Evolutionary conservation across 2,329 filamentous ascomycete species (phyloP).

Genomic region (Dothideomycetes sp.): DNA sequence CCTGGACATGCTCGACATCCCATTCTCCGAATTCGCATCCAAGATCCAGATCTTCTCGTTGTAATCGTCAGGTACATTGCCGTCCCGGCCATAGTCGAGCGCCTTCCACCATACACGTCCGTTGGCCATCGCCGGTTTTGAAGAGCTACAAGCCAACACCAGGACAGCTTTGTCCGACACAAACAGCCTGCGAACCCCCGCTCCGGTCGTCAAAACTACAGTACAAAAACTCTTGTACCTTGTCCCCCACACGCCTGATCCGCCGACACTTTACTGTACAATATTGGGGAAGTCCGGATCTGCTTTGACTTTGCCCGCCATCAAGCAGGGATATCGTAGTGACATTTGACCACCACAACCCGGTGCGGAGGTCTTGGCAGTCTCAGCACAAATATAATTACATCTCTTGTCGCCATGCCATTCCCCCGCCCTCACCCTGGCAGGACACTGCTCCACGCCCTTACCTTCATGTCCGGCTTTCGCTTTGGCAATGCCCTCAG

Average conservation of each 20-base stretch:
- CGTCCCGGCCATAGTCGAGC: background rate
- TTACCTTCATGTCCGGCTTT: conserved; percentile 6
- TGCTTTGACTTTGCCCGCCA: too few species aligned
- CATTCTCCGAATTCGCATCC: background rate
- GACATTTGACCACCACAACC: background rate
- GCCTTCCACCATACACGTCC: too few species aligned
- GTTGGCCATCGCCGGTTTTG: too few species aligned
- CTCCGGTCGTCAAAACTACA: too few species aligned
- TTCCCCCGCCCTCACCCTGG: background rate
- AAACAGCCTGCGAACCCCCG: too few species aligned
- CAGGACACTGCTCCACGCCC: conserved; percentile 5
- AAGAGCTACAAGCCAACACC: too few species aligned
- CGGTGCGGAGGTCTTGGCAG: background rate
- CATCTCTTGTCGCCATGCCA: background rate
- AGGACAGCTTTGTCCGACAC: too few species aligned
- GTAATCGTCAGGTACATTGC: background rate
- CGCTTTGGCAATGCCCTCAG: conserved; percentile 15
- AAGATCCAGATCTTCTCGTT: background rate
- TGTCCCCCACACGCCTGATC: too few species aligned
- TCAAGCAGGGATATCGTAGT: background rate
- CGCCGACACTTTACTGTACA: too few species aligned
- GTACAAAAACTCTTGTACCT: too few species aligned
- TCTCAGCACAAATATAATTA: background rate
- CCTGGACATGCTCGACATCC: background rate
- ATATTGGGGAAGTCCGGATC: too few species aligned